Base-by-base conservation (phyloP, 805 yeast genomes). In the Saturnispora kantuleensis region DNA sequence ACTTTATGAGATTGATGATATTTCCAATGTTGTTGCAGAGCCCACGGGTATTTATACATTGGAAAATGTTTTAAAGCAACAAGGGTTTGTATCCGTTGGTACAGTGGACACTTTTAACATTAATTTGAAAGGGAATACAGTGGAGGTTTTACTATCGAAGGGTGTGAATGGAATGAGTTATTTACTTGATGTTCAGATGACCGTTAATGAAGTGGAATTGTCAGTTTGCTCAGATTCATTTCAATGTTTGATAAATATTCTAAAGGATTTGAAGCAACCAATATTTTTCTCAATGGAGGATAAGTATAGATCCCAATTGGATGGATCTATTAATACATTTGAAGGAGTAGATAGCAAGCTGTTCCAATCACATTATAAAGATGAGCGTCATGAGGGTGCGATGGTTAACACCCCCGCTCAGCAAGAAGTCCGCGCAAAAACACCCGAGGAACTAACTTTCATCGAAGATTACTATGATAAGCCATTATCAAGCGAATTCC, bases 191-290 rank as follows among this genome's bases (percentile, higher is more conserved):
- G 21, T 44, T 7, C 44, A 35, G 17, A 4, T 47, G 12, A 38
- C 42, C 34, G 15, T 49, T 3, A 44, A 73, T 2, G 76, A 71
- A 40, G 38, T 79, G 29, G 73, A 71, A 39, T 55, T 79, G 9
- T 69, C 69, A 42, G 50, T 76, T 6, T 88, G 96, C 65, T 90
- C 96, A 1, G 97, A 89, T 57, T 86, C 96, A 0, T 71, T 79
- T 0, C 82, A 85, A 54, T 76, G 90, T 10, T 60, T 89, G 35
- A 49, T 77, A 2, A 94, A 83, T 49, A 54, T 84, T 8, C 50
- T 81, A 9, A 79, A 76, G 47, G 95, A 87, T 54, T 65, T 89
- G 53, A 84, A 83, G 52, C 76, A 76, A 11, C 88, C 89, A 0
- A 61, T 84, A 1, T 61, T 70, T 6, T 78, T 82, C 48, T 67